Conservation (phyloP, 441 rosid genomes). For the Sinapis alba region DNA sequence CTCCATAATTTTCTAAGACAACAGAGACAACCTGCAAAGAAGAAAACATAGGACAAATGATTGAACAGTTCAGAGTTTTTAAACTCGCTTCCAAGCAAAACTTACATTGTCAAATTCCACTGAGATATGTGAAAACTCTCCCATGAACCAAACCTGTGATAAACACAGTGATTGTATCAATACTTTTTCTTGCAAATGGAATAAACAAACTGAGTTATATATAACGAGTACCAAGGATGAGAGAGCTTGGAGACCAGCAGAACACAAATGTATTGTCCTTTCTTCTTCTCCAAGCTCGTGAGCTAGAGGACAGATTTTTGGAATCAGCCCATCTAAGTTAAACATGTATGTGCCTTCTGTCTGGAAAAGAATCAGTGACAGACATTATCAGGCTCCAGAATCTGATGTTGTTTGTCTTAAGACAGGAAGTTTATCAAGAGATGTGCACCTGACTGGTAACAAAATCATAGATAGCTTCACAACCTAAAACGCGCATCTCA, state of each 20-base stretch:
- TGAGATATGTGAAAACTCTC: conserved; percentile 66
- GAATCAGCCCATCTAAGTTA: conserved; percentile 65
- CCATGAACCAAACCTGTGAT: conserved; percentile 70
- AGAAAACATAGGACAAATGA: not conserved
- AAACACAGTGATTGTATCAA: not conserved
- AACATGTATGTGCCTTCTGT: conserved; percentile 68
- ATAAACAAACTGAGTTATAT: not conserved
- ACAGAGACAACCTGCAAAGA: conserved; percentile 58
- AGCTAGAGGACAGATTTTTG: conserved; percentile 62
- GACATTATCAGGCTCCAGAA: not conserved
- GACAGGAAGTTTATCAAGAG: conserved; percentile 3
- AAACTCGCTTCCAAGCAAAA: conserved; percentile 5
- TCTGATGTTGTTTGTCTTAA: not conserved
- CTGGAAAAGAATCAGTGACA: conserved; percentile 41
- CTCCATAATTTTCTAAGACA: conserved; percentile 68
- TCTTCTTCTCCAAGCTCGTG: conserved; percentile 63
- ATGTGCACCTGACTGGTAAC: conserved; percentile 64
- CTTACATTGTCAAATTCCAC: conserved; percentile 67
- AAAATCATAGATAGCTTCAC: conserved; percentile 66
- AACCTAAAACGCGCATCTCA: conserved; percentile 62
- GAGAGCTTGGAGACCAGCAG: conserved; percentile 67
- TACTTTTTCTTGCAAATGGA: not conserved
- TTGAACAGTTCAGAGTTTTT: not conserved
- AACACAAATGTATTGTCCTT: conserved; percentile 44
- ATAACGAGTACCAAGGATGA: conserved; percentile 53